Percentiles rank a stretch among this genome's conserved stretches.
phyloP scores from a whole-genome alignment of 306 rosid species.

The Carpinus viminea region DNA sequence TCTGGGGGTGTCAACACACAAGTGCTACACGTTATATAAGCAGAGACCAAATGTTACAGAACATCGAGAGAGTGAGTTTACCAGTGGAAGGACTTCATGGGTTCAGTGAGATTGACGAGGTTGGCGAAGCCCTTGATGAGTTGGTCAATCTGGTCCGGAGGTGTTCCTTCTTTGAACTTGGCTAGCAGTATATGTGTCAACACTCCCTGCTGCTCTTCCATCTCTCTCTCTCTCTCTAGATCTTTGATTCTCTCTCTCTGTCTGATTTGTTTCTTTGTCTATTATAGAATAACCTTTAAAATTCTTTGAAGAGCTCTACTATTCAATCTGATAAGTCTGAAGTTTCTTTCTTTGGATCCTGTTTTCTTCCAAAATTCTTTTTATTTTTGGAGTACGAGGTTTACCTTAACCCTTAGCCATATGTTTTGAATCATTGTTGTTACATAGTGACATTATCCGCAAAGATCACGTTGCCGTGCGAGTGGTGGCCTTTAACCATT shows the following conservation, averaged over 20 bases:
- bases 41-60: not conserved
- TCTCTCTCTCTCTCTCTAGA: conserved; percentile 11
- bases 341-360: too few species aligned
- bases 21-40: not conserved
- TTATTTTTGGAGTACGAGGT: too few species aligned
- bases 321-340: too few species aligned
- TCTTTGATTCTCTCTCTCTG: not conserved
- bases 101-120: conserved; percentile 60
- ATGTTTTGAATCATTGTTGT: too few species aligned
- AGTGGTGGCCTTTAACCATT: too few species aligned
- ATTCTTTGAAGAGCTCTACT: too few species aligned
- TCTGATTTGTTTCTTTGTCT: too few species aligned
- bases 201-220: conserved; percentile 70
- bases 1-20: not conserved
- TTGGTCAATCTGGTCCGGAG: conserved; percentile 45
- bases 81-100: conserved; percentile 91
- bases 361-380: too few species aligned
- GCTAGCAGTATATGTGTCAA: conserved; percentile 70
- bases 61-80: conserved; percentile 16
- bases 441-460: too few species aligned
- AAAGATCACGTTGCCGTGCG: too few species aligned
- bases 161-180: conserved; percentile 68
- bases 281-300: too few species aligned
- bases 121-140: conserved; percentile 68
- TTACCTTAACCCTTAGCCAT: too few species aligned